Evolutionary conservation across 73 alveolate genomes (phyloP).

Genomic region (Stentor roeselii): DNA sequence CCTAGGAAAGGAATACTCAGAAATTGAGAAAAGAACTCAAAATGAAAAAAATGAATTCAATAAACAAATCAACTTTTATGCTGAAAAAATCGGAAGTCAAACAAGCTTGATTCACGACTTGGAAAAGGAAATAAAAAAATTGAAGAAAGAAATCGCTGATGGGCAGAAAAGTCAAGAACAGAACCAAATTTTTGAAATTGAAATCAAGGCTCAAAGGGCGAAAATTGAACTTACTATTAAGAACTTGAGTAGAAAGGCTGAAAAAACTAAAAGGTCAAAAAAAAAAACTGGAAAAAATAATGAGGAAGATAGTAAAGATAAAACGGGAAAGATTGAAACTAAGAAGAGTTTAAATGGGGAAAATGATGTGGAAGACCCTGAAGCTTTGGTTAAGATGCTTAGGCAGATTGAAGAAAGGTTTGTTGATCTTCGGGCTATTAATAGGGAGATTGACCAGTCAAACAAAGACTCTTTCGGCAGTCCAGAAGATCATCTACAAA

Average conservation of each 20-base stretch:
- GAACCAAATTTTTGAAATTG: not conserved
- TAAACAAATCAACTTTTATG: not conserved
- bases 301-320: not conserved
- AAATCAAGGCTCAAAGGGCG: not conserved
- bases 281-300: not conserved
- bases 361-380: conserved; percentile 15
- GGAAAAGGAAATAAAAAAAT: not conserved
- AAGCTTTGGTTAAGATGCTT: not conserved
- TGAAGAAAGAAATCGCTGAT: not conserved
- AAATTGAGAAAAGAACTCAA: not conserved
- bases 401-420: not conserved
- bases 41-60: not conserved
- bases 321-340: not conserved
- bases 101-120: not conserved
- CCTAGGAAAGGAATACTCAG: not conserved
- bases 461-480: too few relatives aligned
- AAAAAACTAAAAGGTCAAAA: not conserved
- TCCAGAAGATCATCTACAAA: too few relatives aligned
- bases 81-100: not conserved
- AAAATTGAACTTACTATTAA: not conserved
- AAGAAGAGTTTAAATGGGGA: not conserved
- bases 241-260: not conserved
- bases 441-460: not conserved
- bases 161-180: not conserved
- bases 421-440: not conserved